phyloP scores from a whole-genome alignment of 1,139 yeast species.

The Hyphopichia wangnamkhiaoensis region DNA sequence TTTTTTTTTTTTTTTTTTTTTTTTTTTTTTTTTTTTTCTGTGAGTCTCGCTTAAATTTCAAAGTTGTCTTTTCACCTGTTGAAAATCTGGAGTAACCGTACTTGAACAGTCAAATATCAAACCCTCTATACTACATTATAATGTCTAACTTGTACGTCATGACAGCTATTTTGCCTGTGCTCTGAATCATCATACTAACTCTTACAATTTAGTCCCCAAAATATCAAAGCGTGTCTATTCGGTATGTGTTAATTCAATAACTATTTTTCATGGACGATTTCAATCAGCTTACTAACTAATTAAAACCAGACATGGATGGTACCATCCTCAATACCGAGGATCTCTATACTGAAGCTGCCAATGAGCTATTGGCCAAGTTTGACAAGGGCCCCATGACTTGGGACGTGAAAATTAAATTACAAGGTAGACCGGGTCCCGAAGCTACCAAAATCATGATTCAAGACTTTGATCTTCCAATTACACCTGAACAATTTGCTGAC shows the following conservation, averaged over 20 bases:
- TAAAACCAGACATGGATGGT: slow-evolving; percentile 86
- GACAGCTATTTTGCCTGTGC: no score
- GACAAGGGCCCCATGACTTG: slow-evolving; percentile 83
- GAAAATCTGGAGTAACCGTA: no score
- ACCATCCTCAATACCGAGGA: slow-evolving; percentile 88
- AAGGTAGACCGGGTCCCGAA: slow-evolving; percentile 85
- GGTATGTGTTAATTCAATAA: slow-evolving; percentile 58
- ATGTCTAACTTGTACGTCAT: no score
- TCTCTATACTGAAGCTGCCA: slow-evolving; percentile 75
- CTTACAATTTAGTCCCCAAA: slow-evolving; percentile 2
- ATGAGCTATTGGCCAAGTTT: slow-evolving; percentile 61
- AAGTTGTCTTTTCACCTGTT: no score
- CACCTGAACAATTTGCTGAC: slow-evolving; percentile 60
- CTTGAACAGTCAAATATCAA: no score
- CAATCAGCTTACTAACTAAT: not conserved
- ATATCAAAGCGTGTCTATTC: slow-evolving; percentile 81
- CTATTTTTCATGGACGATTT: not conserved
- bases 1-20: not conserved
- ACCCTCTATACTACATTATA: no score
- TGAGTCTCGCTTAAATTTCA: no score
- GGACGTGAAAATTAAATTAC: slow-evolving; percentile 83
- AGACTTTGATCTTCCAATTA: slow-evolving; percentile 64
- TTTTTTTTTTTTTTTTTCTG: not conserved
- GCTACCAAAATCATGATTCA: slow-evolving; percentile 63
- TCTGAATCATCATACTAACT: slow-evolving; percentile 3